Percentiles rank a stretch among this genome's conserved stretches.
Conservation (phyloP, 2,329 filamentous ascomycete genomes). For the Calycina herbarum region DNA sequence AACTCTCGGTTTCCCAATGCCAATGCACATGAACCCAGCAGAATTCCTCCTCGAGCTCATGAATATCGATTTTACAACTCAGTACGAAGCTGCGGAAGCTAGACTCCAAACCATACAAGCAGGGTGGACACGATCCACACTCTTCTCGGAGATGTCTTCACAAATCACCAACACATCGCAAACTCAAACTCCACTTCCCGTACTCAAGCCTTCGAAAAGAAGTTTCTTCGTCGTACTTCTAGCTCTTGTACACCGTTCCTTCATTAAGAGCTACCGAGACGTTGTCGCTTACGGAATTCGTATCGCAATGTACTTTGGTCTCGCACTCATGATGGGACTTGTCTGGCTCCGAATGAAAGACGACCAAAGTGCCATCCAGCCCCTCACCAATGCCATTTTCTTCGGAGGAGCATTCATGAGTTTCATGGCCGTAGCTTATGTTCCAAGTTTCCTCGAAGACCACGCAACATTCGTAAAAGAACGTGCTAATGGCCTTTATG, state of each 20-base stretch:
- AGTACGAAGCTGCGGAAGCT: slow-evolving; percentile 47
- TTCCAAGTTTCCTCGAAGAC: slow-evolving; percentile 81
- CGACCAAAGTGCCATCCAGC: slow-evolving; percentile 71
- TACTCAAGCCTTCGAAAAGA: slow-evolving; percentile 33
- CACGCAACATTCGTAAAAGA: slow-evolving; percentile 73
- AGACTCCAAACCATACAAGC: slow-evolving; percentile 54
- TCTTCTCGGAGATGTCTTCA: slow-evolving; percentile 38
- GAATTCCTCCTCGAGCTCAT: slow-evolving; percentile 78
- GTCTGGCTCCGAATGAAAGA: slow-evolving; percentile 75
- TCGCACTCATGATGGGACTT: slow-evolving; percentile 86
- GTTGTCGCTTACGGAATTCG: slow-evolving; percentile 82
- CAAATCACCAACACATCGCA: slow-evolving; percentile 30
- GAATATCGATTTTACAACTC: slow-evolving; percentile 70
- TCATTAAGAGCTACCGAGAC: slow-evolving; percentile 83
- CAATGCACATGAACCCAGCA: slow-evolving; percentile 72
- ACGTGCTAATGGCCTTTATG: slow-evolving; percentile 78
- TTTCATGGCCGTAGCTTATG: slow-evolving; percentile 83
- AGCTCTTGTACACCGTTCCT: slow-evolving; percentile 73
- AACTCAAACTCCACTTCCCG: slow-evolving; percentile 18
- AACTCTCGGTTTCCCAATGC: slow-evolving; percentile 60
- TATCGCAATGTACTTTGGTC: slow-evolving; percentile 75
- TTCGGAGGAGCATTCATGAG: slow-evolving; percentile 75
- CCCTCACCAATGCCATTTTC: slow-evolving; percentile 81
- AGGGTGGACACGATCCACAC: slow-evolving; percentile 54
- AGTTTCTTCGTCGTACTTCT: slow-evolving; percentile 48